These are phyloP conservation scores for Xylaria sp. DNA, from an alignment of 2,329 filamentous ascomycete genomes.

Conservation along the genomic window DNA sequence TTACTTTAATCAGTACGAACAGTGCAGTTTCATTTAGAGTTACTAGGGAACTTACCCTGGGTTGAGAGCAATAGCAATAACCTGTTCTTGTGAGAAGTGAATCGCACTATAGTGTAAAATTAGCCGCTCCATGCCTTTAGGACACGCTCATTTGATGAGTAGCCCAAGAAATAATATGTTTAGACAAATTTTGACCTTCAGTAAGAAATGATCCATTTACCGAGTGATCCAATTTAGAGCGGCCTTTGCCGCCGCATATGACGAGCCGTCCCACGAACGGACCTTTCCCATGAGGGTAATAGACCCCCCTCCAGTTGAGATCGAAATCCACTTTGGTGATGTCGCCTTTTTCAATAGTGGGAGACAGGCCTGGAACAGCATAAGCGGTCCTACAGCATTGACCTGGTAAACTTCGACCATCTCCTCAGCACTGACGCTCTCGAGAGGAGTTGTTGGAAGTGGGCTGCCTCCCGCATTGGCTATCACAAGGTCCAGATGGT, in stretches of 20 bases:
- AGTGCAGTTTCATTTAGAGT: neutral
- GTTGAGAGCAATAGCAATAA: neutral
- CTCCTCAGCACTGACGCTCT: conserved; percentile 47
- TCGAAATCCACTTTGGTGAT: conserved; percentile 21
- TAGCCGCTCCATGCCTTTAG: neutral
- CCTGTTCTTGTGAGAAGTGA: neutral
- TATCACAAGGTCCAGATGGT: conserved; percentile 52
- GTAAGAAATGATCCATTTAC: neutral
- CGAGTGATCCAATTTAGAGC: conserved; percentile 5
- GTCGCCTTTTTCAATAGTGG: conserved; percentile 49
- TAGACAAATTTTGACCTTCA: too few relatives aligned
- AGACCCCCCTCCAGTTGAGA: neutral
- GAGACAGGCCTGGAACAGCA: conserved; percentile 49
- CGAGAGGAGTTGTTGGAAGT: conserved; percentile 42
- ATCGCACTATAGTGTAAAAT: neutral
- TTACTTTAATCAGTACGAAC: neutral
- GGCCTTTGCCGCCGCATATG: conserved; percentile 3
- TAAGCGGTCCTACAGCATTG: conserved; percentile 49
- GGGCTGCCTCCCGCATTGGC: conserved; percentile 53
- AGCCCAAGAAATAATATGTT: too few relatives aligned
- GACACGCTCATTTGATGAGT: neutral
- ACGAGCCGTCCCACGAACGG: conserved; percentile 21
- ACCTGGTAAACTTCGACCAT: conserved; percentile 43
- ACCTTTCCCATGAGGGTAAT: neutral
- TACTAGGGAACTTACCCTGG: neutral